Evolutionary conservation across 176 grass and related monocot species (phyloP), one percentile per base, ranked within the genome.

Genomic region (Ensete ventricosum): DNA sequence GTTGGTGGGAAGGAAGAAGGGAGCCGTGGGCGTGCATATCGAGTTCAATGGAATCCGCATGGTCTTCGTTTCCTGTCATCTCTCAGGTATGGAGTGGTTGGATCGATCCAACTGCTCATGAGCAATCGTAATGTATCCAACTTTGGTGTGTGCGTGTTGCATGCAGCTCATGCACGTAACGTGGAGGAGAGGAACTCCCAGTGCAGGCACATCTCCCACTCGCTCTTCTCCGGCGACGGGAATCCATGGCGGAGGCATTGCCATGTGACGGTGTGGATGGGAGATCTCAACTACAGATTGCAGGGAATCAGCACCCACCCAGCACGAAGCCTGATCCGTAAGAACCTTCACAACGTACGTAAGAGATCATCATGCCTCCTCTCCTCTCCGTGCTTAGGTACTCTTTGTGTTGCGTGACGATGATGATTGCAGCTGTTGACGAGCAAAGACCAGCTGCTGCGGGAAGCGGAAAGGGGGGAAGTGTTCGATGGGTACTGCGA

Each of bases 171-270:
- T 64, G 83, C 87, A 26, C 71, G 58, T 29, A 91, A 83, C 67
- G 89, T 91, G 80, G 85, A 88, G 66, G 84, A 81, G 77, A 91
- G 89, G 85, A 88, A 88, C 54, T 81, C 85, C 14, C 83, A 91
- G 55, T 88, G 78, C 59, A 86, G 82, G 77, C 83, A 69, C 43
- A 88, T 91, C 70, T 83, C 85, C 2, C 77, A 75, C 12, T 81
- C 77, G 2, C 74, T 91, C 26, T 91, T 91, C 64, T 75, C 85
- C 51, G 81, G 78, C 74, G 74, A 81, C 57, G 25, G 63, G 27
- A 72, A 53, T 14, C 71, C 72, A 1, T 83, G 83, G 52, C 60
- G 43, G 11, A 77, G 53, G 70, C 80, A 74, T 1, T 83, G 85
- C 0, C 74, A 88, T 52, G 14, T 91, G 62, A 91, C 78, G 7